phyloP scores from a whole-genome alignment of 352 stramenopile species.

The Elongisporangium anandrum region DNA sequence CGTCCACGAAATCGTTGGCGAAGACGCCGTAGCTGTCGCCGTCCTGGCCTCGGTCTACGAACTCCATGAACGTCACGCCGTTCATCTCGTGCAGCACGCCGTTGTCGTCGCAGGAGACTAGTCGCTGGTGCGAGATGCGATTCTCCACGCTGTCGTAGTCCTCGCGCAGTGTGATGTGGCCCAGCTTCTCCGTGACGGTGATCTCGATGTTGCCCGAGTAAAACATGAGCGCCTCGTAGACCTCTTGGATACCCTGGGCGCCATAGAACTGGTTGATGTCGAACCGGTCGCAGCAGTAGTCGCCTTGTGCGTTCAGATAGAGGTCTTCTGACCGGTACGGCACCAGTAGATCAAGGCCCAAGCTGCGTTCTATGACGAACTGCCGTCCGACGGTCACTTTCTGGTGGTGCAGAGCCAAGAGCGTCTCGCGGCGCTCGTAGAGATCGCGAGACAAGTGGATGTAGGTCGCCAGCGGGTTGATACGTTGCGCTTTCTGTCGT shows the following conservation, averaged over 20 bases:
- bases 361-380: conserved; percentile 24
- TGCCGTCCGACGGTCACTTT: conserved; percentile 17
- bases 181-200: conserved; percentile 36
- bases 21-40: conserved; percentile 19
- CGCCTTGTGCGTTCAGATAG: conserved; percentile 24
- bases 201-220: conserved; percentile 43
- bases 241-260: conserved; percentile 15
- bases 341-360: conserved; percentile 19
- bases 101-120: conserved; percentile 18
- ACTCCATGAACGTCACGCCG: conserved; percentile 22
- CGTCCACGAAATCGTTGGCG: conserved; percentile 30
- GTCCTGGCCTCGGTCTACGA: not conserved
- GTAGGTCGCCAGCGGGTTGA: conserved; percentile 28
- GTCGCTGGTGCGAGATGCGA: conserved; percentile 24
- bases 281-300: conserved; percentile 31
- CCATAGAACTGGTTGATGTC: conserved; percentile 30
- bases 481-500: conserved; percentile 20
- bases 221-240: conserved; percentile 33
- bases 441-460: conserved; percentile 25
- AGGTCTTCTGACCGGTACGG: conserved; percentile 27
- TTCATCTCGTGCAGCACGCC: conserved; percentile 25
- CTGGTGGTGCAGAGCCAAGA: conserved; percentile 15
- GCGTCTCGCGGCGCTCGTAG: conserved; percentile 14
- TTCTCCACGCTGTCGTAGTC: conserved; percentile 27
- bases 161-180: conserved; percentile 41